phyloP scores from a whole-genome alignment of 805 yeast genomes.

The Candida palmyrensis region DNA sequence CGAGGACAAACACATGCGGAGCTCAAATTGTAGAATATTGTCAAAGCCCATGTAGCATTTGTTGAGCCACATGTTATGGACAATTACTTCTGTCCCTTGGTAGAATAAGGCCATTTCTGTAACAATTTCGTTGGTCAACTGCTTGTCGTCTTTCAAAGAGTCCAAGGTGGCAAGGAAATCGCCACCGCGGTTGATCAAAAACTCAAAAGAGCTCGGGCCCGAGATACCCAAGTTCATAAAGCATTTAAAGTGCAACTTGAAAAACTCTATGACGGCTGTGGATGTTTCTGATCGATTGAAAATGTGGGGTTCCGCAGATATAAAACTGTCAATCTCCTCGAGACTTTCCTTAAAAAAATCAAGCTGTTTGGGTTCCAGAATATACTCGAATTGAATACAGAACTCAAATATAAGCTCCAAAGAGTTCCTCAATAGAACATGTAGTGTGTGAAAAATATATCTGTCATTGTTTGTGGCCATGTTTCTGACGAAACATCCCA shows the following conservation, averaged over 20 bases:
- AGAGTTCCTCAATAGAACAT: conserved; percentile 1
- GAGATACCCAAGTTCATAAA: not conserved
- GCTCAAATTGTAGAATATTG: conserved; percentile 8
- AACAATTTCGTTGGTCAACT: conserved; percentile 1
- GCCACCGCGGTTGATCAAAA: not conserved
- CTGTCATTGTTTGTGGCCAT: not conserved
- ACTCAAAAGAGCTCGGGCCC: not conserved
- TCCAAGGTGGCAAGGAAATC: conserved; percentile 1
- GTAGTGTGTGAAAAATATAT: not conserved
- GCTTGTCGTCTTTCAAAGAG: conserved; percentile 1
- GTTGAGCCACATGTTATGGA: conserved; percentile 13
- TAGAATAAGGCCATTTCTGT: conserved; percentile 3
- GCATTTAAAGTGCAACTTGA: conserved; percentile 1
- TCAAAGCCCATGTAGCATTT: conserved; percentile 7
- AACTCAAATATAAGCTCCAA: conserved; percentile 3
- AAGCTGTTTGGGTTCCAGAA: too few relatives aligned
- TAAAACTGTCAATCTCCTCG: too few relatives aligned
- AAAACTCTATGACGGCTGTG: conserved; percentile 1
- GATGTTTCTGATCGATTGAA: too few relatives aligned
- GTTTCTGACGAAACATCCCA: conserved; percentile 1
- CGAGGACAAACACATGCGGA: conserved; percentile 10
- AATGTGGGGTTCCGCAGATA: too few relatives aligned
- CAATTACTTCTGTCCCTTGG: conserved; percentile 9
- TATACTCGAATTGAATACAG: conserved; percentile 2
- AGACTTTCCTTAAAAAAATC: too few relatives aligned